These are phyloP conservation scores for Diplocarpon rosae DNA, from an alignment of 2,329 filamentous ascomycete genomes.

Conservation along the genomic window DNA sequence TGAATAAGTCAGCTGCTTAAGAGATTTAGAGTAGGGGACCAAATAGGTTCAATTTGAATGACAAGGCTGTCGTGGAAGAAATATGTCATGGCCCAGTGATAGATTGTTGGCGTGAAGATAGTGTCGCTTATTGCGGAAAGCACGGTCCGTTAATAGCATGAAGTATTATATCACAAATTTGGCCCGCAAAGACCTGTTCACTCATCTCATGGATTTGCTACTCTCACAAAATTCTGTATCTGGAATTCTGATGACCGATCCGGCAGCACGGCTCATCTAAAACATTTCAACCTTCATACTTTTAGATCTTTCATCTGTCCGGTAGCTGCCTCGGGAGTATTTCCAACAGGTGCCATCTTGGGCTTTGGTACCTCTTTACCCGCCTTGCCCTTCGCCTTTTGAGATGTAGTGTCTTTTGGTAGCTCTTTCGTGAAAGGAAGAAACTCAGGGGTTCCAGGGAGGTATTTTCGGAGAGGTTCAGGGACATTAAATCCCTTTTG, in stretches of 20 bases:
- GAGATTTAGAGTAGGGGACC: too few species aligned
- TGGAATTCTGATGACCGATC: too few species aligned
- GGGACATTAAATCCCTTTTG: slow-evolving; percentile 64
- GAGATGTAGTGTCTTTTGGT: slow-evolving; percentile 60
- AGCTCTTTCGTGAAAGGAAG: slow-evolving; percentile 80
- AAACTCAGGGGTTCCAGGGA: slow-evolving; percentile 82
- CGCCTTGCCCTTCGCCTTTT: slow-evolving; percentile 36
- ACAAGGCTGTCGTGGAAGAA: neutral
- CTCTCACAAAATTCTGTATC: too few species aligned
- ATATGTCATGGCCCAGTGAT: neutral
- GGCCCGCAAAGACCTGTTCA: too few species aligned
- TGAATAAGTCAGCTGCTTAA: too few species aligned
- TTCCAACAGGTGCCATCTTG: slow-evolving; percentile 19
- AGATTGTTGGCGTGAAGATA: neutral
- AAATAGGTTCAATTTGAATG: too few species aligned
- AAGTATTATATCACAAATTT: neutral
- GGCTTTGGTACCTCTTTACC: slow-evolving; percentile 23
- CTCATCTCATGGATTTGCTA: too few species aligned
- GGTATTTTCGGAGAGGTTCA: slow-evolving; percentile 75
- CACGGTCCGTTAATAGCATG: neutral
- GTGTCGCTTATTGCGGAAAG: slow-evolving; percentile 1
- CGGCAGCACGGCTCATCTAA: neutral
- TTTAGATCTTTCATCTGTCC: slow-evolving; percentile 29
- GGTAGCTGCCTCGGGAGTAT: slow-evolving; percentile 23
- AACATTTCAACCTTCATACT: slow-evolving; percentile 11